Conservation (phyloP, 805 yeast genomes). For the Middelhovenomyces tepae region DNA sequence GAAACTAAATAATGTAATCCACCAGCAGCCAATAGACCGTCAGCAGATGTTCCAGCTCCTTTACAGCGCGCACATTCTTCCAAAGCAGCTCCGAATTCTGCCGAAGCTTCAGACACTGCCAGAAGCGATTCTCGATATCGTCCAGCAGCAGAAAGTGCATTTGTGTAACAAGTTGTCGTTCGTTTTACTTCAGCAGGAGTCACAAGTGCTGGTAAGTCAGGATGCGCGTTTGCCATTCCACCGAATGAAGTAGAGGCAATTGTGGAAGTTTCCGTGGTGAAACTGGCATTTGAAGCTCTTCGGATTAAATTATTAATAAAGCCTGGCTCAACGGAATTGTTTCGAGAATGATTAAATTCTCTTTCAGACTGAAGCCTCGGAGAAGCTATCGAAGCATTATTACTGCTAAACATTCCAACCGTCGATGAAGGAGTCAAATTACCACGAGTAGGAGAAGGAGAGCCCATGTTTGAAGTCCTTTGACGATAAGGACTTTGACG, state of each 20-base stretch:
- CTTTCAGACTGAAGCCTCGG: no score
- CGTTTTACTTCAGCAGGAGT: conserved; percentile 50
- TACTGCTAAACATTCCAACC: no score
- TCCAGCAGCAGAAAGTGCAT: conserved; percentile 39
- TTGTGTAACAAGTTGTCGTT: conserved; percentile 41
- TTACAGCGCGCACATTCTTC: conserved; percentile 55
- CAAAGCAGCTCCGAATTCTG: conserved; percentile 60
- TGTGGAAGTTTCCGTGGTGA: conserved; percentile 11
- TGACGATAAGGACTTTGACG: no score
- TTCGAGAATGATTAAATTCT: no score
- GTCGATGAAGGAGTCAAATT: no score
- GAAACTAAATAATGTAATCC: conserved; percentile 71
- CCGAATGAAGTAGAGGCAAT: conserved; percentile 12
- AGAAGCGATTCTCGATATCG: conserved; percentile 40
- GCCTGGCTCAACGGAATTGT: no score
- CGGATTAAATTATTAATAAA: conserved; percentile 7
- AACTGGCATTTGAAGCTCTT: conserved; percentile 7
- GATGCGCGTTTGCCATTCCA: conserved; percentile 20
- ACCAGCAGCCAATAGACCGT: conserved; percentile 61
- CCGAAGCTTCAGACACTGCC: conserved; percentile 49
- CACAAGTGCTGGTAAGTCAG: conserved; percentile 52
- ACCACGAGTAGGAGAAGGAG: no score
- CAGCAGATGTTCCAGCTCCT: conserved; percentile 51
- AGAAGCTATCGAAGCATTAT: no score
- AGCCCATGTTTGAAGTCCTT: no score